These are phyloP conservation scores for Lactarius hengduanensis DNA, from an alignment of 768 basidiomycete species.

Conservation along the genomic window DNA sequence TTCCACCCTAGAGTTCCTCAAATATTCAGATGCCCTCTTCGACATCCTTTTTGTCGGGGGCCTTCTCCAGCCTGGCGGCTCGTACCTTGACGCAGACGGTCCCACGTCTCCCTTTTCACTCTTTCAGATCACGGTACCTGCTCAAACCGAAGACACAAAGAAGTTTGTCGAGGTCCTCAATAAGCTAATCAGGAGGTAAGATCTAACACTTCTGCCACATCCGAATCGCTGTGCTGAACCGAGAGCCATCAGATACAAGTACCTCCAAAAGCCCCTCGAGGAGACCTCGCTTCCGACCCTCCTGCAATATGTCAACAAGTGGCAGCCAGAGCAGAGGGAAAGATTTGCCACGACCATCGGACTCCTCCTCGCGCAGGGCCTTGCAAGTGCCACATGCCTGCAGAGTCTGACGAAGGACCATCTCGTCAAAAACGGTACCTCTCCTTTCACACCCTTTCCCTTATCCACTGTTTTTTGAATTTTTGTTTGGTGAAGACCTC, in stretches of 20 bases:
- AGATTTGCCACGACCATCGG: constrained; percentile 83
- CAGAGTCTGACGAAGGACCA: constrained; percentile 89
- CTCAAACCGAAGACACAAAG: constrained; percentile 82
- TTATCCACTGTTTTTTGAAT: constrained; percentile 1
- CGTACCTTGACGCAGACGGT: constrained; percentile 83
- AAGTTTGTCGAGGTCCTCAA: constrained; percentile 93
- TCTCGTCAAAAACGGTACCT: constrained; percentile 88
- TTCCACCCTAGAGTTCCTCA: constrained; percentile 89
- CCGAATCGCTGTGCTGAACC: constrained; percentile 17
- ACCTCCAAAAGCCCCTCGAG: constrained; percentile 96
- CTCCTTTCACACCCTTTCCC: constrained; percentile 3
- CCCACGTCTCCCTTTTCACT: constrained; percentile 87
- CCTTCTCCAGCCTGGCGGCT: constrained; percentile 94
- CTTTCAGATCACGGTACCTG: constrained; percentile 76
- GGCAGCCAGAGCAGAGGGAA: constrained; percentile 72
- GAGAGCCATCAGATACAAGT: constrained; percentile 76
- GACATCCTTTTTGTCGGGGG: constrained; percentile 95
- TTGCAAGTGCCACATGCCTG: constrained; percentile 74
- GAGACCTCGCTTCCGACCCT: constrained; percentile 77
- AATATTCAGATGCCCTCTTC: constrained; percentile 96
- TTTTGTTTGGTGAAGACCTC: constrained; percentile 50
- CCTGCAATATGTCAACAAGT: constrained; percentile 87
- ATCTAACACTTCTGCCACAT: constrained; percentile 5
- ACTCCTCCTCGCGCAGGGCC: constrained; percentile 79
- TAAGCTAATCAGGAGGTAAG: constrained; percentile 90